Conservation (phyloP, 371 early-diverging fungal genomes). For the Basidiobolus meristosporus region DNA sequence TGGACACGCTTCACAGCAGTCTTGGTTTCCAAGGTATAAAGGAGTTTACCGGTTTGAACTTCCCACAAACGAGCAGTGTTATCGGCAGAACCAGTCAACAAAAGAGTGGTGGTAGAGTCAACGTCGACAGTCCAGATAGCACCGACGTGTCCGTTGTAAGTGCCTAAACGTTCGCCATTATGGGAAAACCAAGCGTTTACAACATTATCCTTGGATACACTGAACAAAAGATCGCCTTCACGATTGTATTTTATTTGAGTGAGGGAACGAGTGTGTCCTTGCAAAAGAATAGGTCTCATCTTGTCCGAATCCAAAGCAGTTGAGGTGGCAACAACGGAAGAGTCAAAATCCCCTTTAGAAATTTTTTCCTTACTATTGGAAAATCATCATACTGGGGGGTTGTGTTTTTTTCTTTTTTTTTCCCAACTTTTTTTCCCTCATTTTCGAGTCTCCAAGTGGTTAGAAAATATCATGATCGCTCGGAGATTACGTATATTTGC, state of each 20-base stretch:
- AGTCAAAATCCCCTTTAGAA: no score
- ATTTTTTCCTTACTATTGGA: no score
- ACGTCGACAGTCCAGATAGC: slow-evolving; percentile 90
- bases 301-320: no score
- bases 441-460: no score
- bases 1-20: slow-evolving; percentile 87
- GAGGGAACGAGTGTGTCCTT: slow-evolving; percentile 94
- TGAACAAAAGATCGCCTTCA: slow-evolving; percentile 98
- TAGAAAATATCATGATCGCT: no score
- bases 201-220: slow-evolving; percentile 86
- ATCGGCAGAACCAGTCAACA: slow-evolving; percentile 91
- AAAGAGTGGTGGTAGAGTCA: slow-evolving; percentile 54
- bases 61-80: slow-evolving; percentile 90
- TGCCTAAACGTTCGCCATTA: slow-evolving; percentile 95
- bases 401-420: no score
- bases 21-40: slow-evolving; percentile 74
- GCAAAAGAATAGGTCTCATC: slow-evolving; percentile 88
- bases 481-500: no score
- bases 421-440: no score
- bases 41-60: slow-evolving; percentile 76
- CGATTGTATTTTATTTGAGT: slow-evolving; percentile 97
- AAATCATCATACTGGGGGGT: no score
- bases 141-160: slow-evolving; percentile 90
- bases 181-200: slow-evolving; percentile 91
- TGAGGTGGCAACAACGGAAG: no score